phyloP scores from a whole-genome alignment of 2,329 filamentous ascomycete species.

The Exophiala xenobiotica region DNA sequence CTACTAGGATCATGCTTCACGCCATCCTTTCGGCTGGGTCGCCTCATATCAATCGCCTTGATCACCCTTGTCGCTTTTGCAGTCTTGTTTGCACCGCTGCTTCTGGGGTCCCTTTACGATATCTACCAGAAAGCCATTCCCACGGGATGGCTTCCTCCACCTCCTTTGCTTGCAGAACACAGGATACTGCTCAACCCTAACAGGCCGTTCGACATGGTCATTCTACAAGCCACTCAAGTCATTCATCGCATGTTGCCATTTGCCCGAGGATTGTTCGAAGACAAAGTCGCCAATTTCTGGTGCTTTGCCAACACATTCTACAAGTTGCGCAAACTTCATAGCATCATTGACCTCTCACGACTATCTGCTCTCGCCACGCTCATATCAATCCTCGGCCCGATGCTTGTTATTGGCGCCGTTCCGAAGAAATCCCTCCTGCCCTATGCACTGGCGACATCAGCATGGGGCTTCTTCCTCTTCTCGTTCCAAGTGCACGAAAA shows the following conservation, averaged over 20 bases:
- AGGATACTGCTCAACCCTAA: conserved; percentile 59
- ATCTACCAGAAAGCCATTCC: conserved; percentile 62
- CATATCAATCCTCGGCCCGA: conserved; percentile 73
- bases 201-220: conserved; percentile 69
- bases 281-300: conserved; percentile 99
- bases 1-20: conserved; percentile 83
- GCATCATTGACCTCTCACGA: conserved; percentile 69
- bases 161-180: conserved; percentile 62
- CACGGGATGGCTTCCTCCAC: conserved; percentile 55
- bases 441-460: conserved; percentile 74
- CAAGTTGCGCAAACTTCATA: conserved; percentile 71
- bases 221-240: conserved; percentile 78
- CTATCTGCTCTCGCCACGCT: conserved; percentile 74
- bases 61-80: conserved; percentile 72
- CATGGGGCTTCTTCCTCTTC: conserved; percentile 97
- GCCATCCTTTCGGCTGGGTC: conserved; percentile 64
- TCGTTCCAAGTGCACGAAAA: conserved; percentile 99
- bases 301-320: conserved; percentile 76
- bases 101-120: conserved; percentile 70
- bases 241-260: conserved; percentile 95
- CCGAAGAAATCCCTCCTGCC: conserved; percentile 77
- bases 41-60: conserved; percentile 72
- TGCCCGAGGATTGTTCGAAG: conserved; percentile 91
- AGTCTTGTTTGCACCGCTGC: conserved; percentile 71
- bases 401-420: conserved; percentile 72